Percentiles rank a stretch among this genome's conserved stretches.
These are phyloP conservation scores for Emmonsiellopsis sp. DNA, from an alignment of 2,329 filamentous ascomycete genomes.

Conservation along the genomic window DNA sequence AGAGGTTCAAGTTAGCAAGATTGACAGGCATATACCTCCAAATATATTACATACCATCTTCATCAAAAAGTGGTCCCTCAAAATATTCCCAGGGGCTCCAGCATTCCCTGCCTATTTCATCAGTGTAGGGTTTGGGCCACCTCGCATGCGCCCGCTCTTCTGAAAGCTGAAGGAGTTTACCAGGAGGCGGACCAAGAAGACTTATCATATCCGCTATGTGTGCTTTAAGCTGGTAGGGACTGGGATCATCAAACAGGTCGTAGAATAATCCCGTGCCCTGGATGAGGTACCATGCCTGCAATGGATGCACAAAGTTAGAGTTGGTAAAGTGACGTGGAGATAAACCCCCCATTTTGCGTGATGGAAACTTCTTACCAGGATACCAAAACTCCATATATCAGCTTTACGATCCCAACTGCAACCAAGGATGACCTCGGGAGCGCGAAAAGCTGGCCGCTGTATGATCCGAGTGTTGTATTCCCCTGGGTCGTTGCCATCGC, in stretches of 20 bases:
- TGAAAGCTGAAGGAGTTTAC: slow-evolving; percentile 17
- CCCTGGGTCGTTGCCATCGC: neutral
- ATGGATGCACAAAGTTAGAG: neutral
- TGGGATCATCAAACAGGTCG: neutral
- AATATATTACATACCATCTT: slow-evolving; percentile 18
- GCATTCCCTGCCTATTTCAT: neutral
- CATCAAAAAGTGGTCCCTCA: slow-evolving; percentile 23
- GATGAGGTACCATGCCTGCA: neutral
- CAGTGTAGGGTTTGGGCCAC: slow-evolving; percentile 1
- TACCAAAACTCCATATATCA: neutral
- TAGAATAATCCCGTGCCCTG: no score
- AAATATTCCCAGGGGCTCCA: slow-evolving; percentile 5
- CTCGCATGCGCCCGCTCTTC: slow-evolving; percentile 15
- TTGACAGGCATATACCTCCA: neutral
- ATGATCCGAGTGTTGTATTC: neutral
- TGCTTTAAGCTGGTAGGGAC: neutral
- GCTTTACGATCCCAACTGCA: neutral
- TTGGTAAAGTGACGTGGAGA: no score
- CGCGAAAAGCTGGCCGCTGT: neutral
- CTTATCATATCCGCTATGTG: slow-evolving; percentile 30
- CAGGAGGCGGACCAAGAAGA: slow-evolving; percentile 31
- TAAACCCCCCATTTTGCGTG: no score
- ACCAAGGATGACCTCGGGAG: neutral
- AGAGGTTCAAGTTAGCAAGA: slow-evolving; percentile 6
- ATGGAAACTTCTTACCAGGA: neutral